Percentiles rank a stretch among this genome's conserved stretches.
Conservation (phyloP, 495 filamentous ascomycete genomes). For the Talaromyces thailandensis region DNA sequence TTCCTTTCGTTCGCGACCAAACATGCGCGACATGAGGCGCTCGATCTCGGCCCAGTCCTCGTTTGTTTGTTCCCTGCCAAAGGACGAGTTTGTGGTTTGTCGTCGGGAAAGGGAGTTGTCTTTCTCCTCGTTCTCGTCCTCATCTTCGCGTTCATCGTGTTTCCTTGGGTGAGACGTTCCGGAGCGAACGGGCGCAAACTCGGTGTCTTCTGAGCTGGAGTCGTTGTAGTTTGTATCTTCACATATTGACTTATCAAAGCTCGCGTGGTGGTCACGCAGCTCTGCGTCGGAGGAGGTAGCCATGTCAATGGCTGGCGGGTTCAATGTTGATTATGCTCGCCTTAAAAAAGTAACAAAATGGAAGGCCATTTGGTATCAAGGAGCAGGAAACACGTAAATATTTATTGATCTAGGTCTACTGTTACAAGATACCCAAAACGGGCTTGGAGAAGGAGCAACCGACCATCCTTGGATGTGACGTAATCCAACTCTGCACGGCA, state of each 20-base stretch:
- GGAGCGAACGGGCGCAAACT: not conserved
- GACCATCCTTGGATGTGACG: not conserved
- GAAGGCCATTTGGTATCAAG: not conserved
- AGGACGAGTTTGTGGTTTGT: constrained; percentile 9
- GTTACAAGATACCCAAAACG: not conserved
- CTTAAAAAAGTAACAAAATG: not conserved
- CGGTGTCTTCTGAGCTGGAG: not conserved
- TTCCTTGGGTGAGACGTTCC: not conserved
- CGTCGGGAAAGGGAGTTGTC: constrained; percentile 10
- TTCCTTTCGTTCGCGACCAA: constrained; percentile 48
- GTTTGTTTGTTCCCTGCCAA: constrained; percentile 25
- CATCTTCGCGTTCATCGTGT: not conserved
- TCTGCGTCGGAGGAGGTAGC: not conserved
- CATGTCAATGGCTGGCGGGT: not conserved
- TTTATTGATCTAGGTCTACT: not conserved
- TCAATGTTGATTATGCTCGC: not conserved
- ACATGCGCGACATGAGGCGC: constrained; percentile 55
- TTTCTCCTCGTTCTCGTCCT: not conserved
- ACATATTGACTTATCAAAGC: not conserved
- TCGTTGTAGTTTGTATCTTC: not conserved
- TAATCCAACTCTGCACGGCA: not conserved
- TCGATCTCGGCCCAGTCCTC: constrained; percentile 52
- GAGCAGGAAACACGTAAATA: not conserved
- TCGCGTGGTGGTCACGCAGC: not conserved
- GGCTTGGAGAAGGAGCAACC: not conserved